Base-by-base conservation (phyloP, 352 stramenopile genomes). In the Globisporangium yorkense region DNA sequence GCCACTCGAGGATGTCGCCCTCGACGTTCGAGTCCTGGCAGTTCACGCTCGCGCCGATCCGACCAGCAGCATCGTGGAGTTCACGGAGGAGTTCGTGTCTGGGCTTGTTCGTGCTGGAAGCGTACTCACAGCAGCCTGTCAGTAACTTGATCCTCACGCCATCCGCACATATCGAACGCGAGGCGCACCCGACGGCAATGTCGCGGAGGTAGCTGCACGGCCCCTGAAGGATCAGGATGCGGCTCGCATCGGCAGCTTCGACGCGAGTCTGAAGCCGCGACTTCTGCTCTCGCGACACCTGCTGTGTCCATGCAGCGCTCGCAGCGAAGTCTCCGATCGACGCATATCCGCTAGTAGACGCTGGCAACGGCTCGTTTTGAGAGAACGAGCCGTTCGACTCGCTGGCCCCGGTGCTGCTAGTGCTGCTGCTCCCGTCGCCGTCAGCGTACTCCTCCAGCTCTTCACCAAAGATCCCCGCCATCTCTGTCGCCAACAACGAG, bases 401-500 rank as follows among this genome's bases (percentile, higher is more conserved):
- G n/a, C 41, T 58, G 51, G 12, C 31, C 9, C 27, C 41, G 39
- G 29, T 18, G 13, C 48, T 50, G 21, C 45, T 45, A 13, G 43
- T 50, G 57, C 50, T 62, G 31, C 21, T 56, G 16, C 65, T 59
- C 7, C 49, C 63, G 10, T 65, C 59, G 10, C 64, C 59, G 3
- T 4, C 35, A 21, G 18, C 43, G 44, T 79, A 67, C 37, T 81
- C 66, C n/a, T 68, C 62, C 16, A 75, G 62, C 33, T 77, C 62
- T 31, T 76, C 70, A 5, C 76, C 74, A 61, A 87, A 87, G 13
- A 87, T 56, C 1, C 24, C 62, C 18, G 67, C 67, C 70, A 84
- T 79, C 46, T 83, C 76, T 87, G n/a, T 41, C 33, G 10, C 15
- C 41, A 57, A 21, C 21, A 1, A 5, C 56, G 44, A 49, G 57